A percentile compares a stretch with the other conserved stretches of the same genome.
Evolutionary conservation across 1,139 yeast species (phyloP).

Genomic region (Lodderomyces metapsilosis): DNA sequence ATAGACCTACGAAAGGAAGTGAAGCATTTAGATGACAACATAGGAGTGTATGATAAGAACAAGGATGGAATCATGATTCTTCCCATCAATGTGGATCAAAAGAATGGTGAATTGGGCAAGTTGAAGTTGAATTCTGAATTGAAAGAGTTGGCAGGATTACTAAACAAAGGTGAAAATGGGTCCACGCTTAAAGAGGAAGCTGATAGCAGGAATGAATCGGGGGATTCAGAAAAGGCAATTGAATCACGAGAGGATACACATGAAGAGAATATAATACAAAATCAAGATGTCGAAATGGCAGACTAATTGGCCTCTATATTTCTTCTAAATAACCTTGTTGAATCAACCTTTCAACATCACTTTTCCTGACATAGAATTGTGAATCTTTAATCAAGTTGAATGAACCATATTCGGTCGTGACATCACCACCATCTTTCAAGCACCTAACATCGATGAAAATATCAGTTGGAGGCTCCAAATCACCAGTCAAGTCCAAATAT

Average conservation of each 20-base stretch:
- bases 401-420: slow-evolving; percentile 96
- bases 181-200: neutral
- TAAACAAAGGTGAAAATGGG: slow-evolving; percentile 2
- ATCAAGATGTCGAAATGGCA: slow-evolving; percentile 5
- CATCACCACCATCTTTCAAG: slow-evolving; percentile 91
- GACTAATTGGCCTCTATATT: slow-evolving; percentile 30
- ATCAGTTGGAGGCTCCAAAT: slow-evolving; percentile 84
- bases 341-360: slow-evolving; percentile 89
- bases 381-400: slow-evolving; percentile 93
- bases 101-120: slow-evolving; percentile 57
- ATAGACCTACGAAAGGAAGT: slow-evolving; percentile 56
- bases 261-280: slow-evolving; percentile 6
- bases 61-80: slow-evolving; percentile 51
- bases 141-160: slow-evolving; percentile 23
- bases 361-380: slow-evolving; percentile 89
- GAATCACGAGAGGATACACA: slow-evolving; percentile 12
- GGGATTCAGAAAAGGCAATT: slow-evolving; percentile 5
- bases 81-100: slow-evolving; percentile 61
- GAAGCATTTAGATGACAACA: slow-evolving; percentile 55
- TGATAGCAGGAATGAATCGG: slow-evolving; percentile 2
- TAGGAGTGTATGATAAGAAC: slow-evolving; percentile 46
- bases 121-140: slow-evolving; percentile 44
- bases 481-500: slow-evolving; percentile 77
- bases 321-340: slow-evolving; percentile 93
- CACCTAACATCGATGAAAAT: slow-evolving; percentile 93